Conservation (phyloP, 2,329 filamentous ascomycete species). For the Neospermospora avenae region DNA sequence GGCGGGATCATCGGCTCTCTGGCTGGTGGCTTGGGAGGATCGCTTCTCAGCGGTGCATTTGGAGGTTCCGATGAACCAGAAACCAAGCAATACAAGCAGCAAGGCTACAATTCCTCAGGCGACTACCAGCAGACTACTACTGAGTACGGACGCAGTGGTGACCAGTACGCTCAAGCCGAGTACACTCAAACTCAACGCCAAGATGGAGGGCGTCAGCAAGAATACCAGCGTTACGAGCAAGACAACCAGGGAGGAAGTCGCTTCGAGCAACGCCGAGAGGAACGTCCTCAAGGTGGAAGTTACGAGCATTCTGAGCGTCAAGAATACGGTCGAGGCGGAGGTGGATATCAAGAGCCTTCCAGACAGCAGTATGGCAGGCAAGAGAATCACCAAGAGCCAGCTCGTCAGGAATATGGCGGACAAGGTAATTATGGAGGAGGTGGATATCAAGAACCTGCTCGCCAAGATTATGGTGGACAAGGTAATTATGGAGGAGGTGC, state of each 20-base stretch:
- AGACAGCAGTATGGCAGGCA: slow-evolving; percentile 13
- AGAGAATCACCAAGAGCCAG: slow-evolving; percentile 15
- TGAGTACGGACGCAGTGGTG: slow-evolving; percentile 54
- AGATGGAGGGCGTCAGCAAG: slow-evolving; percentile 53
- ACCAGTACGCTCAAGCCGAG: slow-evolving; percentile 32
- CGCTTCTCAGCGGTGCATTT: slow-evolving; percentile 62
- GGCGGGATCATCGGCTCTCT: slow-evolving; percentile 69
- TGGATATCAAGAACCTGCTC: slow-evolving; percentile 20
- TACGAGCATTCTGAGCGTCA: slow-evolving; percentile 55
- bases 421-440: slow-evolving; percentile 24
- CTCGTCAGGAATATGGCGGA: background rate
- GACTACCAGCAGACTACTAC: slow-evolving; percentile 58
- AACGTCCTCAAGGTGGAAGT: slow-evolving; percentile 50
- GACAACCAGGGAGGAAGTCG: slow-evolving; percentile 47
- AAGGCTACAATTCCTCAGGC: slow-evolving; percentile 41
- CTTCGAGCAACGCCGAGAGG: slow-evolving; percentile 57
- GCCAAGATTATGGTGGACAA: slow-evolving; percentile 11
- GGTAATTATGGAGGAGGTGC: slow-evolving; percentile 12
- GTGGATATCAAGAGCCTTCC: slow-evolving; percentile 21
- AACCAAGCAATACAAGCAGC: slow-evolving; percentile 46
- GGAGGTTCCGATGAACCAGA: slow-evolving; percentile 42
- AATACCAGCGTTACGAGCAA: slow-evolving; percentile 59
- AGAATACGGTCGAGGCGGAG: slow-evolving; percentile 27
- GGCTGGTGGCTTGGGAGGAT: slow-evolving; percentile 62
- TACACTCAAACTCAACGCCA: slow-evolving; percentile 53